phyloP scores from a whole-genome alignment of 2,329 filamentous ascomycete species.

The Fusarium avenaceum region DNA sequence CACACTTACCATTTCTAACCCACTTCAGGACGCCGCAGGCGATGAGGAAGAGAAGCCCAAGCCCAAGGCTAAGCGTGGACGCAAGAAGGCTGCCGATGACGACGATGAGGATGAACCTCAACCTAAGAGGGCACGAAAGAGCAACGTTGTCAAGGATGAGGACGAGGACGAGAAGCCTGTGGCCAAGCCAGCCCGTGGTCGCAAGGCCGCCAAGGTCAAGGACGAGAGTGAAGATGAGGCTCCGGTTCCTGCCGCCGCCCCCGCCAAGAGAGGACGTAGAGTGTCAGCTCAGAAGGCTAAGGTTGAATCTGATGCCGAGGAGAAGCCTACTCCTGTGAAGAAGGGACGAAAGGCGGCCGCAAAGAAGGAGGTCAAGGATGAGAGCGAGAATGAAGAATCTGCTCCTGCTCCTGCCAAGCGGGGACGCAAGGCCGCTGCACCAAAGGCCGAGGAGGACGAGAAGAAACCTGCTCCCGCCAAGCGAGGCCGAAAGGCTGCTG shows the following conservation, averaged over 20 bases:
- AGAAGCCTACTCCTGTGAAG: slow-evolving; percentile 31
- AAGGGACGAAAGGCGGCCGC: slow-evolving; percentile 37
- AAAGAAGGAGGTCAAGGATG: slow-evolving; percentile 43
- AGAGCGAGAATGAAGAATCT: slow-evolving; percentile 37
- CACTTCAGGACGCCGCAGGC: slow-evolving; percentile 47
- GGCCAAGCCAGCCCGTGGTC: slow-evolving; percentile 42
- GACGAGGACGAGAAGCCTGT: slow-evolving; percentile 40
- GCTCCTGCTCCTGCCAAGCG: slow-evolving; percentile 49
- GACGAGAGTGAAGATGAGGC: slow-evolving; percentile 42
- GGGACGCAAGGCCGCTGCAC: slow-evolving; percentile 29
- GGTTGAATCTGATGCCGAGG: slow-evolving; percentile 34
- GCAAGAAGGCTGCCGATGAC: slow-evolving; percentile 54
- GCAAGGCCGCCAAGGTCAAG: slow-evolving; percentile 44
- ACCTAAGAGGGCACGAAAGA: slow-evolving; percentile 55
- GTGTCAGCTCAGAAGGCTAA: slow-evolving; percentile 31
- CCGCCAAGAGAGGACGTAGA: slow-evolving; percentile 50
- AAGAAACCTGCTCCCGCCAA: slow-evolving; percentile 34
- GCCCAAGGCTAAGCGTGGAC: slow-evolving; percentile 52
- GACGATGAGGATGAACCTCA: slow-evolving; percentile 54
- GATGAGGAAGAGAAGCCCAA: slow-evolving; percentile 50
- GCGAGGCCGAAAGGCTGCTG: slow-evolving; percentile 34
- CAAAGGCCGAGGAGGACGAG: slow-evolving; percentile 30
- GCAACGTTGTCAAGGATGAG: slow-evolving; percentile 43
- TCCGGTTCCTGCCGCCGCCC: slow-evolving; percentile 40
- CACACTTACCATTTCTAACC: slow-evolving; percentile 21